These are phyloP conservation scores for Calocybe gangraenosa DNA, from an alignment of 768 basidiomycete species.

Conservation along the genomic window DNA sequence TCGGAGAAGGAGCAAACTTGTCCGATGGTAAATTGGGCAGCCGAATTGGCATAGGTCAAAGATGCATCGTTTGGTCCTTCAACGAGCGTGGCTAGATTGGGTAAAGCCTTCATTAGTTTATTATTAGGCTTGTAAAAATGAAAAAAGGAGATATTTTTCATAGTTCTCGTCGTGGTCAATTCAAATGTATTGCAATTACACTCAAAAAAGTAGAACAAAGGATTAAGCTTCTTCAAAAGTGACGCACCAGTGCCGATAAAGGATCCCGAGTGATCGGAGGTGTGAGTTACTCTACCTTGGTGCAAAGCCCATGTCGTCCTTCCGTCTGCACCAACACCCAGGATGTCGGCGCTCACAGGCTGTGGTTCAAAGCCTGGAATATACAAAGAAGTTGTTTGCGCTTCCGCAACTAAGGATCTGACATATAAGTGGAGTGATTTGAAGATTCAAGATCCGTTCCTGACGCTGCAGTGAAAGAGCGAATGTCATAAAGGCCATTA, in stretches of 20 bases:
- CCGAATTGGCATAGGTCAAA: slow-evolving; percentile 29
- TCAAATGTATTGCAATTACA: too few relatives aligned
- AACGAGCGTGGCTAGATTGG: slow-evolving; percentile 36
- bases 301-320: slow-evolving; percentile 35
- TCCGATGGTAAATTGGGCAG: slow-evolving; percentile 21
- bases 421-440: slow-evolving; percentile 2
- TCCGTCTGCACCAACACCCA: slow-evolving; percentile 38
- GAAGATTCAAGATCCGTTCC: not conserved
- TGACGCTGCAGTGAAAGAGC: not conserved
- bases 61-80: slow-evolving; percentile 36
- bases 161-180: too few relatives aligned
- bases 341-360: slow-evolving; percentile 34
- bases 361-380: slow-evolving; percentile 43
- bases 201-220: not conserved
- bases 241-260: slow-evolving; percentile 35
- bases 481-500: not conserved
- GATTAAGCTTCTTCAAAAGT: not conserved
- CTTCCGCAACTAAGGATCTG: slow-evolving; percentile 11
- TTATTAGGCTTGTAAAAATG: too few relatives aligned
- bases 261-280: slow-evolving; percentile 23
- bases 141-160: not conserved
- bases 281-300: slow-evolving; percentile 30
- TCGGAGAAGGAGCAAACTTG: slow-evolving; percentile 21
- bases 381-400: slow-evolving; percentile 33
- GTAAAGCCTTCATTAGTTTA: not conserved